phyloP scores from a whole-genome alignment of 2,329 filamentous ascomycete species.

The Aureobasidium sp. region DNA sequence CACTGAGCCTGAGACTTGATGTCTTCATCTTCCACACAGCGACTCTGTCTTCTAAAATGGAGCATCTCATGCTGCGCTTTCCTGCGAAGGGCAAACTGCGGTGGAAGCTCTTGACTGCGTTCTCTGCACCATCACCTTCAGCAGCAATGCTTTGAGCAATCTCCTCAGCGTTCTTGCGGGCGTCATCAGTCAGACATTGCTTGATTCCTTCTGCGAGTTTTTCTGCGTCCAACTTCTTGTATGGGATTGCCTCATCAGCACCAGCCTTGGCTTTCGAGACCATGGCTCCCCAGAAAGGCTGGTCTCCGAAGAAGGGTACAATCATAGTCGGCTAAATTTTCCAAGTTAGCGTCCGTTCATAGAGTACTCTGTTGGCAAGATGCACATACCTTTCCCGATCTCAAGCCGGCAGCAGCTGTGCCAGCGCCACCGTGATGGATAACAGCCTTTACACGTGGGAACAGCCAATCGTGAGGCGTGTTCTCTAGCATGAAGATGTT shows the following conservation, averaged over 20 bases:
- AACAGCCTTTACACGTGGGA: constrained; percentile 56
- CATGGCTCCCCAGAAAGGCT: constrained; percentile 70
- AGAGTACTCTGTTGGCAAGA: no score
- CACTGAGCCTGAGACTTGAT: constrained; percentile 51
- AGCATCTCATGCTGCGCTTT: constrained; percentile 50
- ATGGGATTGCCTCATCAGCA: constrained; percentile 54
- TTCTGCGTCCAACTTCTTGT: constrained; percentile 57
- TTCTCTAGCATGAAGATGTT: constrained; percentile 66
- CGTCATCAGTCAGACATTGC: constrained; percentile 56
- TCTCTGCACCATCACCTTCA: constrained; percentile 59
- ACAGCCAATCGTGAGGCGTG: constrained; percentile 70
- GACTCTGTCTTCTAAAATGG: constrained; percentile 52
- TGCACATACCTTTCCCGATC: constrained; percentile 44
- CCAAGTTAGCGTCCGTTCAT: no score
- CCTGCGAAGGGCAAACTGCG: constrained; percentile 44
- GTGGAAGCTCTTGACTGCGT: constrained; percentile 61
- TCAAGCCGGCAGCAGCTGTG: constrained; percentile 65
- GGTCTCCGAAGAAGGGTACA: constrained; percentile 72
- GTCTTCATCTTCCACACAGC: constrained; percentile 60
- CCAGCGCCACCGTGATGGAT: constrained; percentile 73
- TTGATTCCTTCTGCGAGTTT: constrained; percentile 62
- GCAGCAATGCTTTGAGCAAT: constrained; percentile 57
- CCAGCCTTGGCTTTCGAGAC: constrained; percentile 56
- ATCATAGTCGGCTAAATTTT: constrained; percentile 54
- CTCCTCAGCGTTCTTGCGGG: constrained; percentile 46